Conservation (phyloP, 305 asterid genomes). For the Ajuga reptans region DNA sequence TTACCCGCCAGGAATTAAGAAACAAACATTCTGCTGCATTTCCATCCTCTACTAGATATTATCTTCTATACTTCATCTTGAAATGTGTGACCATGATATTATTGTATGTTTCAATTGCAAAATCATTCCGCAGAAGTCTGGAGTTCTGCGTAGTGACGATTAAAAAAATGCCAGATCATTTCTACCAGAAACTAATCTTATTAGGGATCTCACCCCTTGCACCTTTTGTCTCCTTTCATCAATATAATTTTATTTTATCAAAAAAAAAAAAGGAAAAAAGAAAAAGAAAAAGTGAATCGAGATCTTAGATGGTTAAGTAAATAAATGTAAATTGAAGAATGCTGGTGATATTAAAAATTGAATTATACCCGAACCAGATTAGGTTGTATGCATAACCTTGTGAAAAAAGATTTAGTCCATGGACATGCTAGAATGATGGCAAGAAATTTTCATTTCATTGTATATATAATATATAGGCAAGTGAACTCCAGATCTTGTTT, state of each 20-base stretch:
- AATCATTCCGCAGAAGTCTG: not conserved
- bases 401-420: too few relatives aligned
- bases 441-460: too few relatives aligned
- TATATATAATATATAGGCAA: too few relatives aligned
- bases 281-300: too few relatives aligned
- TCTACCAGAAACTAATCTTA: too few relatives aligned
- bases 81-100: not conserved
- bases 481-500: too few relatives aligned
- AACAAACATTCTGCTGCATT: not conserved
- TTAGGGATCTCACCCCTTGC: too few relatives aligned
- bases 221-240: too few relatives aligned
- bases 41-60: not conserved
- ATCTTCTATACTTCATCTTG: not conserved
- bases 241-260: too few relatives aligned
- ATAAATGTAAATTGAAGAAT: not conserved
- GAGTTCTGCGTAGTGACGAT: not conserved
- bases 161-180: not conserved
- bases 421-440: too few relatives aligned
- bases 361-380: not conserved
- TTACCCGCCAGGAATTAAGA: not conserved
- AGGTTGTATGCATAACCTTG: not conserved
- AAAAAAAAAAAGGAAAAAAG: too few relatives aligned
- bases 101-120: not conserved
- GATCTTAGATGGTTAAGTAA: not conserved
- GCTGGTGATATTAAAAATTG: not conserved